Percentiles rank a stretch among this genome's conserved stretches.
phyloP scores from a whole-genome alignment of 495 filamentous ascomycete species.

The Arthonia radiata region DNA sequence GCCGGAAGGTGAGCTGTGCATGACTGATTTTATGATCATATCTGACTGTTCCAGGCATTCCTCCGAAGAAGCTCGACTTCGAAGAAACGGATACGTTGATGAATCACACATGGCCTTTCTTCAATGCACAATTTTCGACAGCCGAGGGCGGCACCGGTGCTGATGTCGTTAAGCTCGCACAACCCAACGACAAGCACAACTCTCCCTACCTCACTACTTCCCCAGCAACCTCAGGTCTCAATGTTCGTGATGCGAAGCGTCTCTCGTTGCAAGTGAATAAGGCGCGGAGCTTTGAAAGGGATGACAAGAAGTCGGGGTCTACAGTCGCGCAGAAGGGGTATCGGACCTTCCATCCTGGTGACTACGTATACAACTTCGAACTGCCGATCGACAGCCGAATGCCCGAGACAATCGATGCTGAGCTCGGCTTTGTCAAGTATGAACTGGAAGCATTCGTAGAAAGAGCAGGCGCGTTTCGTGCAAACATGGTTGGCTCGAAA shows the following conservation, averaged over 20 bases:
- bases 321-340: constrained; percentile 69
- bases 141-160: constrained; percentile 40
- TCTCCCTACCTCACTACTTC: constrained; percentile 12
- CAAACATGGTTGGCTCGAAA: constrained; percentile 62
- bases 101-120: constrained; percentile 58
- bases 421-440: constrained; percentile 71
- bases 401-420: constrained; percentile 77
- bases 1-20: constrained; percentile 52
- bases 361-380: constrained; percentile 88
- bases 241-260: constrained; percentile 29
- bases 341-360: constrained; percentile 68
- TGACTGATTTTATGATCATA: constrained; percentile 3
- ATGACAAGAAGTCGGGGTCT: constrained; percentile 33
- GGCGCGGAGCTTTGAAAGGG: constrained; percentile 69
- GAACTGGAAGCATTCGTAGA: constrained; percentile 74
- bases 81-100: constrained; percentile 59
- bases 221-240: constrained; percentile 21
- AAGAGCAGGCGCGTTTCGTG: constrained; percentile 74
- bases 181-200: constrained; percentile 16
- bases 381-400: constrained; percentile 78
- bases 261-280: constrained; percentile 59
- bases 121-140: constrained; percentile 42
- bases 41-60: constrained; percentile 36
- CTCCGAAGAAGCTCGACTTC: constrained; percentile 61
- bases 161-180: constrained; percentile 28